phyloP scores from a whole-genome alignment of 768 basidiomycete species.

The Russula brevipes region DNA sequence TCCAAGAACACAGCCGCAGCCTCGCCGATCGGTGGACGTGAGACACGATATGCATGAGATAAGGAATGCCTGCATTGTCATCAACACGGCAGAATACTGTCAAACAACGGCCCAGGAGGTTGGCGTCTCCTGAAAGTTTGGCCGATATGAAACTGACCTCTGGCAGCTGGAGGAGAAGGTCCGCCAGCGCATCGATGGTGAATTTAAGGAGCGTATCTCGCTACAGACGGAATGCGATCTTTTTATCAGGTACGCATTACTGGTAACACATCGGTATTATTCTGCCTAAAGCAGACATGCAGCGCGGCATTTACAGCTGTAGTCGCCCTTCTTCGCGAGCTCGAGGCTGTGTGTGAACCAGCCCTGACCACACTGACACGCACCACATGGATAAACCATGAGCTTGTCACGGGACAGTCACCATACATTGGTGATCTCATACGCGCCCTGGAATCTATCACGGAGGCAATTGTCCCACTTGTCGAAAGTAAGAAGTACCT shows the following conservation, averaged over 20 bases:
- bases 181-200: constrained; percentile 69
- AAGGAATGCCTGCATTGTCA: constrained; percentile 77
- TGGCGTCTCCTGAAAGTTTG: background rate
- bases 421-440: constrained; percentile 75
- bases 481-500: constrained; percentile 95
- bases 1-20: constrained; percentile 38
- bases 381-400: constrained; percentile 70
- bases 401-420: constrained; percentile 84
- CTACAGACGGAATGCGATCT: constrained; percentile 83
- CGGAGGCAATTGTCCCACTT: constrained; percentile 69
- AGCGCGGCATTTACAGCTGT: constrained; percentile 87
- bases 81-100: constrained; percentile 98
- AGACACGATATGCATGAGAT: constrained; percentile 73
- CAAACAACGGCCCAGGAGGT: constrained; percentile 87
- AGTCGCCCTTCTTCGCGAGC: constrained; percentile 69
- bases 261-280: background rate
- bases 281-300: constrained; percentile 2
- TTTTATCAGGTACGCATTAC: constrained; percentile 67
- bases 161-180: constrained; percentile 87
- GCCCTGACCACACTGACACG: constrained; percentile 72
- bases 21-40: constrained; percentile 72
- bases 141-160: background rate
- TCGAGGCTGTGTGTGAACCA: constrained; percentile 79
- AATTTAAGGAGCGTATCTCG: constrained; percentile 72
- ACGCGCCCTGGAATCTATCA: constrained; percentile 65